Evolutionary conservation across 108 stramenopile species (phyloP), one percentile per base, ranked within the genome.

Genomic region (Nitzschia sp.): DNA sequence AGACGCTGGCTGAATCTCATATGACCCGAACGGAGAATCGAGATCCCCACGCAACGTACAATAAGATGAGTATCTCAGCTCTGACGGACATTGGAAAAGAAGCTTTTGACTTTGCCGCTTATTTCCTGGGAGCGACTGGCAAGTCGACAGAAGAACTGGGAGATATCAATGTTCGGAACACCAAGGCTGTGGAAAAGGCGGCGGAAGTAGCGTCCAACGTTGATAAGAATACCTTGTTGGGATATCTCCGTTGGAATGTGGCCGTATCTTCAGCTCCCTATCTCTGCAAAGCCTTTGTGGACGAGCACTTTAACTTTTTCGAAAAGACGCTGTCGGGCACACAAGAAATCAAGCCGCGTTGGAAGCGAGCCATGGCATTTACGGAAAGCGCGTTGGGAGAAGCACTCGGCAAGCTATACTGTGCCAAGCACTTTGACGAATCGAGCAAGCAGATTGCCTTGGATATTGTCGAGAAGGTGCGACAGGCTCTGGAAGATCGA

Each of bases 21-120:
- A 87, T 91, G 90, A 92, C 87, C 58, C 85, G 83, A 54, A 92
- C 91, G 11, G 91, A 89, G 59, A 83, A 83, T 59, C 69, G 91
- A 19, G 91, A 92, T 84, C 91, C 91, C 4, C 59, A 83, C 9
- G 80, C 64, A 0, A 89, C 87, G 13, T 89, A 85, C 71, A 89
- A 92, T 56, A 86, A 82, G 64, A 81, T 87, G 83, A 58, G 75
- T 11, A 84, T 89, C 21, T 51, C 68, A 15, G 72, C 69, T 11
- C 33, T 61, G 26, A 66, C 60, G 8, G 30, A 46, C 30, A 53
- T 46, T 30, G 62, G 80, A 23, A 64, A 78, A 15, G 80, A 49
- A 2, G 46, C 31, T 21, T 77, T 86, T 74, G 84, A 78, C 49
- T 89, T 87, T 54, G 74, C 74, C 31, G 51, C 82, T 5, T 83